Base-by-base conservation (phyloP, 306 rosid species). In the Dalbergia cultrata region DNA sequence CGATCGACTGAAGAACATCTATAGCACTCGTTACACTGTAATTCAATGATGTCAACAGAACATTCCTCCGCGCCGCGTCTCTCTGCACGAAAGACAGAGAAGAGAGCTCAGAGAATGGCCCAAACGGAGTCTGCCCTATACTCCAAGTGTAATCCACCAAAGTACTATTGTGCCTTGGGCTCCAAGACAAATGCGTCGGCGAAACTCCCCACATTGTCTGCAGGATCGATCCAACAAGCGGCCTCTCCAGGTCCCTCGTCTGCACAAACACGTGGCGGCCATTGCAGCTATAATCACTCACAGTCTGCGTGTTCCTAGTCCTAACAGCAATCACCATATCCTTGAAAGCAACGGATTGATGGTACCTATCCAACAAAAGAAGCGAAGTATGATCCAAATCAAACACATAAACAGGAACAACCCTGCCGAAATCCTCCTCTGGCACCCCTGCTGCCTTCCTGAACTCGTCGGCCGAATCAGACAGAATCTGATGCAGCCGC, bases 171-270 rank as follows among this genome's bases (percentile, higher is more conserved):
- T 93, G 98, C 82, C 91, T 89, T 0, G 94, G 91, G 73, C 97
- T 96, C 98, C 99, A 93, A 56, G 81, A 67, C 85, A 92, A 45
- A 81, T 96, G 98, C 0, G 98, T 96, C 0, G 99, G 99, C 5
- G 97, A 89, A 59, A 96, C 97, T 13, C 99, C 99, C 99, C 99
- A 96, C 99, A 96, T 91, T 17, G 94, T 93, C 91, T 96, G 99
- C 50, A 96, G 77, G 82, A 96, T 92, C 0, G 99, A 96, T 41
- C 98, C 99, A 79, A 96, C 92, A 70, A 96, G 86, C 0, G 98
- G 99, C 52, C 99, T 60, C 85, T 89, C 98, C 67, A 96, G 98
- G 43, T 92, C 88, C 82, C 97, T 88, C 0, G 93, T 86, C 56
- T 88, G 91, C 5, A 81, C 86, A 80, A 96, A 93, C 78, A 96